Base-by-base conservation (phyloP, 2,329 filamentous ascomycete genomes). In the Phialophora chinensis region DNA sequence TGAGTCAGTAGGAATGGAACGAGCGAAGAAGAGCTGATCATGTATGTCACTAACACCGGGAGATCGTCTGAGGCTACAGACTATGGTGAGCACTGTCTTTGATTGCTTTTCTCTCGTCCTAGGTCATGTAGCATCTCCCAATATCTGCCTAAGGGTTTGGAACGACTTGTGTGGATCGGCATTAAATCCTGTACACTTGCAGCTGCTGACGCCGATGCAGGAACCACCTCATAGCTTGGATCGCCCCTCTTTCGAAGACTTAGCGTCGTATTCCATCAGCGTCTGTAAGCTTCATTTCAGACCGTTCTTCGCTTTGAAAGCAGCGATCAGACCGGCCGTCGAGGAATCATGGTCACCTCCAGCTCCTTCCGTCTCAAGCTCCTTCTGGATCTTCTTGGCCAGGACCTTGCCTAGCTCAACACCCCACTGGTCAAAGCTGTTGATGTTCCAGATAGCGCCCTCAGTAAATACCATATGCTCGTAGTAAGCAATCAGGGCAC, bases 351-450 rank as follows among this genome's bases (percentile, higher is more conserved):
- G 95, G 66, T 86, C 87, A 66, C 83, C 83, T 73, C 87, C 88
- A 68, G 87, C 91, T n/a, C 86, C 80, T 77, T 90, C 86, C 72
- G 79, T 81, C 76, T 97, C 93, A 66, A 99, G 86, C 85, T 99
- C 95, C 75, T 81, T 79, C 74, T 92, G 89, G 71, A 93, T 93
- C 83, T 92, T 93, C 89, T 94, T 98, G 69, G 95, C 95, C 72
- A 99, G 84, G 49, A 90, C 89, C 90, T 99, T 99, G 79, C 95
- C 95, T 69, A 99, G 85, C 86, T 99, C 95, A 53, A 99, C 95
- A 82, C 95, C 95, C 95, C 95, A 99, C 85, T 99, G 95, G 83
- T 99, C 95, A 78, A 98, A 99, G 76, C 90, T 93, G 88, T 99
- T 99, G 85, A 99, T 97, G 83, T 98, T 96, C 95, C 95, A 99